Evolutionary conservation across 1,284 basidiomycete genomes (phyloP).

Genomic region (Rhizopogon parksii): DNA sequence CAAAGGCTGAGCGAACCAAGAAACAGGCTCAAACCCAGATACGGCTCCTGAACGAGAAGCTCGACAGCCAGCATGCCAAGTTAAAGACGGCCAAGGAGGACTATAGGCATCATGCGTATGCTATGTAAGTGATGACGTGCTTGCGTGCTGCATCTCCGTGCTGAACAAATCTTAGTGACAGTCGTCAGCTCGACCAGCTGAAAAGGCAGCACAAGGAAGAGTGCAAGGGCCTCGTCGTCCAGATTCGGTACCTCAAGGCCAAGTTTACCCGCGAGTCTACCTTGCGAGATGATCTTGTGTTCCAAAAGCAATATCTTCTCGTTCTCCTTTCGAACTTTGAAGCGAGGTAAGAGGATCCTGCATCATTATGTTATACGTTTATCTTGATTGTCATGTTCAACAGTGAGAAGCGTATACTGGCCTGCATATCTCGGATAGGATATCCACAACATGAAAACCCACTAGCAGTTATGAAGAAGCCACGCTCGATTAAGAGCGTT

Average conservation of each 20-base stretch:
- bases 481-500: slow-evolving; percentile 50
- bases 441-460: slow-evolving; percentile 35
- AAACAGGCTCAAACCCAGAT: slow-evolving; percentile 65
- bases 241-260: slow-evolving; percentile 89
- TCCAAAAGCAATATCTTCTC: slow-evolving; percentile 84
- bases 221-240: slow-evolving; percentile 80
- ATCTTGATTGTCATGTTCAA: slow-evolving; percentile 5
- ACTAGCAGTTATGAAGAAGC: slow-evolving; percentile 32
- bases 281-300: slow-evolving; percentile 72
- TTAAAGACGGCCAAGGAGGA: slow-evolving; percentile 37
- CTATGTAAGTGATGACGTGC: slow-evolving; percentile 36
- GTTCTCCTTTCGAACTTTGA: slow-evolving; percentile 60
- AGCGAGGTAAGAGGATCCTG: slow-evolving; percentile 49
- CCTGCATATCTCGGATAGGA: slow-evolving; percentile 73
- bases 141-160: not conserved
- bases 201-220: slow-evolving; percentile 73
- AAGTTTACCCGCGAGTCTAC: slow-evolving; percentile 83
- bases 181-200: slow-evolving; percentile 45
- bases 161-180: slow-evolving; percentile 36
- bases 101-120: slow-evolving; percentile 50
- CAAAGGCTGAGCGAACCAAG: slow-evolving; percentile 47
- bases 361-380: not conserved
- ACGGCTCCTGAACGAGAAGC: slow-evolving; percentile 57
- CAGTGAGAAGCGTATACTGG: slow-evolving; percentile 74
- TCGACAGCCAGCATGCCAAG: slow-evolving; percentile 52